Conservation (phyloP, 1,139 yeast species). For the Pichia sp. region DNA sequence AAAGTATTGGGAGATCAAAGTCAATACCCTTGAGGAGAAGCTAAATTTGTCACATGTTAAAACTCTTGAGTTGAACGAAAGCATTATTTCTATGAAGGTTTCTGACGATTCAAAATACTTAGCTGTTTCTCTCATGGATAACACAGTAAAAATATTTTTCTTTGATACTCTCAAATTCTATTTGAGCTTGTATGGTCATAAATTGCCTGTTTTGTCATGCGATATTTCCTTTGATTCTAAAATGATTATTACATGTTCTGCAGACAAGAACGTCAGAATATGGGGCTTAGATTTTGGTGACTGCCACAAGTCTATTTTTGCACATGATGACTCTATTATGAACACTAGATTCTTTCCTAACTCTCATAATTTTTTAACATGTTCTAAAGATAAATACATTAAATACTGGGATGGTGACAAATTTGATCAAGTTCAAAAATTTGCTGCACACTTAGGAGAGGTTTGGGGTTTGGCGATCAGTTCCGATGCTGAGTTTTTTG, state of each 20-base stretch:
- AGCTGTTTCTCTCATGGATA: slow-evolving; percentile 82
- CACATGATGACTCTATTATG: slow-evolving; percentile 95
- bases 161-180: slow-evolving; percentile 80
- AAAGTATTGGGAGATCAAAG: slow-evolving; percentile 80
- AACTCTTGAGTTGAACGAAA: slow-evolving; percentile 80
- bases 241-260: slow-evolving; percentile 82
- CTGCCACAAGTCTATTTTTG: slow-evolving; percentile 93
- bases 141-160: slow-evolving; percentile 89
- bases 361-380: slow-evolving; percentile 81
- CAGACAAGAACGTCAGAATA: slow-evolving; percentile 92
- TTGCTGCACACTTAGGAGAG: slow-evolving; percentile 85
- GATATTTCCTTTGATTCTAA: slow-evolving; percentile 88
- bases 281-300: slow-evolving; percentile 99
- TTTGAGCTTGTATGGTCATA: slow-evolving; percentile 89
- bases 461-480: slow-evolving; percentile 87
- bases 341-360: slow-evolving; percentile 75
- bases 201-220: slow-evolving; percentile 82
- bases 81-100: slow-evolving; percentile 70
- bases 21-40: slow-evolving; percentile 42
- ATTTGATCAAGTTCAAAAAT: slow-evolving; percentile 84
- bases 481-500: slow-evolving; percentile 61
- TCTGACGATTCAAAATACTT: slow-evolving; percentile 74
- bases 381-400: slow-evolving; percentile 80
- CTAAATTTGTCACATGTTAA: slow-evolving; percentile 65
- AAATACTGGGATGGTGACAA: slow-evolving; percentile 99